These are phyloP conservation scores for Penicillium cinerascens DNA, from an alignment of 495 filamentous ascomycete genomes.

Conservation along the genomic window DNA sequence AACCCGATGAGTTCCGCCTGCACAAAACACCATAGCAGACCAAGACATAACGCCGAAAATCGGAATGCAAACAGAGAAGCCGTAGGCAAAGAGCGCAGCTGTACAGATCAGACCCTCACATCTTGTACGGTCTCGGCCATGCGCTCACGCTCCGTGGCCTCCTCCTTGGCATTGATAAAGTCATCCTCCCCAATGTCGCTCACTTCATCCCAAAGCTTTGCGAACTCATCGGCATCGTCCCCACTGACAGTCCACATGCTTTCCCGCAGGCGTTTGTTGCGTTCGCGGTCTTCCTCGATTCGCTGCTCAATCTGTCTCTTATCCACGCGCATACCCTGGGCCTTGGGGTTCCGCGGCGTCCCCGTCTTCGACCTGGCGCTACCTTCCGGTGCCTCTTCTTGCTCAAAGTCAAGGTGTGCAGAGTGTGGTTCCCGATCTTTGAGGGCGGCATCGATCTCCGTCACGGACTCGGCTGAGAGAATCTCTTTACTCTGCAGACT, in stretches of 20 bases:
- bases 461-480: constrained; percentile 62
- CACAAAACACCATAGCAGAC: background rate
- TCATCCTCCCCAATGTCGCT: constrained; percentile 87
- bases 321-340: constrained; percentile 57
- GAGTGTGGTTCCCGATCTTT: constrained; percentile 63
- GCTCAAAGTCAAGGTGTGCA: constrained; percentile 39
- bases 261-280: constrained; percentile 87
- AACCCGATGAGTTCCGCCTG: background rate
- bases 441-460: constrained; percentile 75
- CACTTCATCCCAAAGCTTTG: constrained; percentile 73
- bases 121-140: background rate
- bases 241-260: constrained; percentile 80
- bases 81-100: background rate
- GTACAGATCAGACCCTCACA: background rate
- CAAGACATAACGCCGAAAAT: background rate
- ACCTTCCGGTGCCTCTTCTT: constrained; percentile 29
- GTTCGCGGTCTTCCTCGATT: constrained; percentile 94
- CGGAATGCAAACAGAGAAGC: background rate
- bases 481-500: constrained; percentile 64
- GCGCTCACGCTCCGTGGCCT: constrained; percentile 55
- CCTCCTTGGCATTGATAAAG: constrained; percentile 65
- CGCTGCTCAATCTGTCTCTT: constrained; percentile 88
- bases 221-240: constrained; percentile 56
- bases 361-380: constrained; percentile 26
- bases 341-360: constrained; percentile 30